A percentile compares a stretch with the other conserved stretches of the same genome.
Conservation (phyloP, 2,329 filamentous ascomycete species). For the Beauveria australis region DNA sequence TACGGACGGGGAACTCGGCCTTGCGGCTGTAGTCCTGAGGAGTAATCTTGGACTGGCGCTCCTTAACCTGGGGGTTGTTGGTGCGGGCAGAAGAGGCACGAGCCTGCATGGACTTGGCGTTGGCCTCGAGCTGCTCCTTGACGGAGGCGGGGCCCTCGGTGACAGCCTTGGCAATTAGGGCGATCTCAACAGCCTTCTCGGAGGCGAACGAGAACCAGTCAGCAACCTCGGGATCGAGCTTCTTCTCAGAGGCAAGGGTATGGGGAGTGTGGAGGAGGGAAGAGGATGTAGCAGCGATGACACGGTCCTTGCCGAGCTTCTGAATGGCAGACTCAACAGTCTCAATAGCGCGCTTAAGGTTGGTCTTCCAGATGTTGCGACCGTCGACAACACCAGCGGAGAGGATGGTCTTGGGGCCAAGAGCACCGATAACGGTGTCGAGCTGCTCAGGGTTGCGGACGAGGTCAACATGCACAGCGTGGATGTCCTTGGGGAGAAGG, state of each 20-base stretch:
- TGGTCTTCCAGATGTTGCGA: constrained; percentile 99
- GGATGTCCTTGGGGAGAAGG: constrained; percentile 67
- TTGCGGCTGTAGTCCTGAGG: constrained; percentile 84
- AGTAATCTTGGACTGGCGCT: constrained; percentile 83
- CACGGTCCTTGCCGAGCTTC: constrained; percentile 93
- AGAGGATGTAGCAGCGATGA: constrained; percentile 93
- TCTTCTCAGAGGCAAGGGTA: constrained; percentile 98
- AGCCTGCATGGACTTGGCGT: constrained; percentile 86
- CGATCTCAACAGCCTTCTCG: constrained; percentile 88
- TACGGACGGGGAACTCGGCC: constrained; percentile 77
- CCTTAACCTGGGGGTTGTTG: constrained; percentile 97
- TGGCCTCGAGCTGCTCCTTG: constrained; percentile 84
- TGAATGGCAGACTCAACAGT: constrained; percentile 81
- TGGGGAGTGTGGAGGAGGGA: constrained; percentile 98
- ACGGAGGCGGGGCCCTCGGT: constrained; percentile 85
- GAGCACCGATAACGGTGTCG: constrained; percentile 69
- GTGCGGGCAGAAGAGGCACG: constrained; percentile 89
- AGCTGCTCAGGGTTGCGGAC: constrained; percentile 99
- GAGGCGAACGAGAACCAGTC: constrained; percentile 99
- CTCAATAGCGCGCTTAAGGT: constrained; percentile 93
- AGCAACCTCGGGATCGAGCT: constrained; percentile 82
- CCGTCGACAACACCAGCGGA: constrained; percentile 96
- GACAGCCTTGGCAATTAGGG: constrained; percentile 92
- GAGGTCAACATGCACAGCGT: constrained; percentile 89
- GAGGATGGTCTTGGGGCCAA: constrained; percentile 82